Evolutionary conservation across 1,139 yeast species (phyloP), one percentile per base, ranked within the genome.

Genomic region (Yamadazyma sp.): DNA sequence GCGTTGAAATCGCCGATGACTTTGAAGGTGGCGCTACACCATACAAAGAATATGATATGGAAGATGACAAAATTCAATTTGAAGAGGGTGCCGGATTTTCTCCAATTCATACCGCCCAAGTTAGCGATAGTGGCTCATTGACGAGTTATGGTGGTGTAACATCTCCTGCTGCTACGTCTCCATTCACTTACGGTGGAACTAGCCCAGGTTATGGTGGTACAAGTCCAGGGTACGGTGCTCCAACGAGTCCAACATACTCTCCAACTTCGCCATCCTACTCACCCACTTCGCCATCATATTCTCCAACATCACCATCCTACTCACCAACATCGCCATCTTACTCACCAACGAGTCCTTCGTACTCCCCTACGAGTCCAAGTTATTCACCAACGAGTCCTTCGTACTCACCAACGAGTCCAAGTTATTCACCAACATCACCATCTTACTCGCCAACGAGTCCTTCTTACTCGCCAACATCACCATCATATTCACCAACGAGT

Each of bases 1-100:
- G 40, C 9, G 30, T 37, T 29, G 83, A 87, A 36, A 70, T 77
- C 16, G 81, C 77, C 41, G 58, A 55, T 31, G 74, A 66, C 12
- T 46, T 48, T 34, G 96, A 85, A 46, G 98, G 98, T 49, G 86
- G 95, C 44, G 95, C 96, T 34, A 94, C 99, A 38, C 97, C 96
- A 34, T 92, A 92, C 66, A 91, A 88, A 55, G 80, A 76, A 43
- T 78, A 83, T 48, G 86, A 88, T 36, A 87, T 92, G 59, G 77
- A 84, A 54, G 91, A 85, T 56, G 83, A 84, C 41, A 79, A 81
- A 54, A 76, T 82, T 55, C 87, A 83, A 52, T 78, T 79, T 53
- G 94, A 84, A 56, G 89, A 83, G 51, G 89, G 87, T 49, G 87
- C 88, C 40, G 89, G 89, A 50, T 94, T 94, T 73, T 92, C 98